Percentiles rank a stretch among this genome's conserved stretches.
phyloP scores from a whole-genome alignment of 306 rosid genomes.

The Inga oerstediana region DNA sequence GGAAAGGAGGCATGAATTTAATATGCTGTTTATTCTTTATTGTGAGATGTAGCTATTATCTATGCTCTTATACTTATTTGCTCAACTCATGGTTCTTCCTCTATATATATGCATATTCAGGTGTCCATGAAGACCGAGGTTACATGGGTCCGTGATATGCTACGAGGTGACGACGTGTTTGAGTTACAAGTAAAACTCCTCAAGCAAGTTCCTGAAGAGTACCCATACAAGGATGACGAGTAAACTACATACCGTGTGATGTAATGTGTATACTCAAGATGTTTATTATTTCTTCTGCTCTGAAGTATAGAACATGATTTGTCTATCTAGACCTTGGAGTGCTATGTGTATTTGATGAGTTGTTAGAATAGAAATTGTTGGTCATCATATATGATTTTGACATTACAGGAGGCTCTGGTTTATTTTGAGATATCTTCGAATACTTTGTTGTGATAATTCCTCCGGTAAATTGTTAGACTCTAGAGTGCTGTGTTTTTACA shows the following conservation, averaged over 20 bases:
- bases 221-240: constrained; percentile 97
- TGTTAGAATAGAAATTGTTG: constrained; percentile 19
- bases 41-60: background rate
- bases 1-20: constrained; percentile 10
- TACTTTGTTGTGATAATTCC: constrained; percentile 1
- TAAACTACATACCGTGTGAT: constrained; percentile 31
- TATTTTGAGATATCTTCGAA: constrained; percentile 6
- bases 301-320: constrained; percentile 27
- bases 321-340: constrained; percentile 19
- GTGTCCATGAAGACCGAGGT: constrained; percentile 98
- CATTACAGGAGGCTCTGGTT: background rate
- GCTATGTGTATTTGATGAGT: constrained; percentile 33
- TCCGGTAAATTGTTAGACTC: background rate
- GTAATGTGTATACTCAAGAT: constrained; percentile 26
- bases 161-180: constrained; percentile 87
- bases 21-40: constrained; percentile 11
- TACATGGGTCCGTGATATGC: constrained; percentile 88
- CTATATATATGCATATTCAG: constrained; percentile 47
- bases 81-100: constrained; percentile 13
- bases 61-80: background rate
- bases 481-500: too few relatives aligned
- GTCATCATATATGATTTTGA: constrained; percentile 6
- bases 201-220: constrained; percentile 97
- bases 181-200: constrained; percentile 94
- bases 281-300: constrained; percentile 7